Evolutionary conservation across 2,329 filamentous ascomycete genomes (phyloP), one percentile per base, ranked within the genome.

Genomic region (Colletotrichum aenigma): DNA sequence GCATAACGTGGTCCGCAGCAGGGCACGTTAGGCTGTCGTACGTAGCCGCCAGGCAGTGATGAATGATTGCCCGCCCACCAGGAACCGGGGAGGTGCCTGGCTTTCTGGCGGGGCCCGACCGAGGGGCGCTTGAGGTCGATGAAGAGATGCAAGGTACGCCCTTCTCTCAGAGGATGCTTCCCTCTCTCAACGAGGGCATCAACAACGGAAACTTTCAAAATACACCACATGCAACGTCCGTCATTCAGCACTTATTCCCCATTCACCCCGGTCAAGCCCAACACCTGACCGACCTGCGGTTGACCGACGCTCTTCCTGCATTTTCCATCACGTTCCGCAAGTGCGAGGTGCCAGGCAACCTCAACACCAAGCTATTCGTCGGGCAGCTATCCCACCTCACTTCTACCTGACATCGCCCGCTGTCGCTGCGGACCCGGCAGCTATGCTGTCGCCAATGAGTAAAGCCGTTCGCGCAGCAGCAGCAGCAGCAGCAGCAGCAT

Each of bases 41-140:
- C 68, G 73, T 65, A 68, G 73, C 73, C 70, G 70, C 64, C 70
- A 68, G 70, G 70, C 73, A 75, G 73, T 72, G 32, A 68, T 43
- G 30, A 36, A 68, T 58, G 64, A 43, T 43, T 43, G 38, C 38
- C 38, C 38, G 18, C 26, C 55, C 70, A 74, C 66, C 4, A 38
- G 32, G 55, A 24, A 43, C 38, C 56, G 64, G 56, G 73, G 68
- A 62, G 52, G 36, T 74, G 62, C 67, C 71, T 71, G 67, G 67
- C 48, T 71, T 55, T 71, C 60, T 32, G 68, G 38, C 60, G 61
- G 67, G 72, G 55, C 64, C 30, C 52, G 60, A 48, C 55, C 66
- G 70, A 24, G 21, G 30, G 60, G 60, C 18, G 16, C 5, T 36
- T 60, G 62, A 66, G 38, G 65, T 73, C 66, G 61, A 36, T 52